These are phyloP conservation scores for Aeschynomene evenia DNA, from an alignment of 306 rosid species.

Conservation along the genomic window DNA sequence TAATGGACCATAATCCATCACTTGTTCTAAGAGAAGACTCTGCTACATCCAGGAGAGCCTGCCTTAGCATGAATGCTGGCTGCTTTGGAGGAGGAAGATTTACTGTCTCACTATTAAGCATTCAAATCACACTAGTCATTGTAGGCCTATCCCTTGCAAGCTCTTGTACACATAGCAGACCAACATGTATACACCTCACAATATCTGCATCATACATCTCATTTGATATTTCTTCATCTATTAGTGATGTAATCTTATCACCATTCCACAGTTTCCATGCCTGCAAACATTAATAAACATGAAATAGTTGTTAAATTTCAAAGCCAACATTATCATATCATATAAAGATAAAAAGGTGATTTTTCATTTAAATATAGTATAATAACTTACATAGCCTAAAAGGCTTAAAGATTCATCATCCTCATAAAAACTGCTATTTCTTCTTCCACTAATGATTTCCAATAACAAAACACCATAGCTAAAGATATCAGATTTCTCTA, in stretches of 20 bases:
- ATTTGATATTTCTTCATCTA: conserved; percentile 15
- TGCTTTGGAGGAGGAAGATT: conserved; percentile 5
- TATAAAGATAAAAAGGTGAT: not conserved
- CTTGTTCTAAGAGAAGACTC: not conserved
- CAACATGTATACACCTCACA: conserved; percentile 1
- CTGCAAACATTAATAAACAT: not conserved
- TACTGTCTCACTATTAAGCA: conserved; percentile 11
- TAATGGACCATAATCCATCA: not conserved
- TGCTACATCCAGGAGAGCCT: not conserved
- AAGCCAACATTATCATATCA: not conserved
- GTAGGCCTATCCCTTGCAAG: conserved; percentile 5
- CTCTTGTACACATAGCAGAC: conserved; percentile 17
- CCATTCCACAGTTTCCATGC: conserved; percentile 12
- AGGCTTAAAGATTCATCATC: not conserved
- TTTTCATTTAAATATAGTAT: too few relatives aligned
- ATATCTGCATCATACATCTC: not conserved
- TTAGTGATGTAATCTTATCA: not conserved
- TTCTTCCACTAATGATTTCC: not conserved
- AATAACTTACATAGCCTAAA: not conserved
- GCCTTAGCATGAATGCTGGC: not conserved
- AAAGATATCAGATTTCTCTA: not conserved
- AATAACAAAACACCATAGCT: not conserved
- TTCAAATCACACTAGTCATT: not conserved
- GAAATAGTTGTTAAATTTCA: not conserved
- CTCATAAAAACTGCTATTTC: not conserved